Conservation (phyloP, 306 rosid species). For the Cucurbita maxima region DNA sequence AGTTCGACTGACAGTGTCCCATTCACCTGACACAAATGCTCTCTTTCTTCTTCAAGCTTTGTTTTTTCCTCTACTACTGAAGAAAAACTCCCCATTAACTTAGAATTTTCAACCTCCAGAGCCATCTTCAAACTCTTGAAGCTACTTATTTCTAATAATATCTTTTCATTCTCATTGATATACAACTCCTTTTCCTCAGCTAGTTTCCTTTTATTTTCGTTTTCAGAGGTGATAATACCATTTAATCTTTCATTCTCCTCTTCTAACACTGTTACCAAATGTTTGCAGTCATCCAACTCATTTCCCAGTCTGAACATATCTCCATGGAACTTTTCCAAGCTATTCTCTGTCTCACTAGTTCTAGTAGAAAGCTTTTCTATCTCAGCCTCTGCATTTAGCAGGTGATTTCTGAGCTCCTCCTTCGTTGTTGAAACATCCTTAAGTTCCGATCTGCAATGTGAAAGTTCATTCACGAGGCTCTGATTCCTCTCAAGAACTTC, state of each 20-base stretch:
- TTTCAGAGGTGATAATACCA: constrained; percentile 27
- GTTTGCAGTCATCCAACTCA: constrained; percentile 59
- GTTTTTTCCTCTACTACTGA: constrained; percentile 37
- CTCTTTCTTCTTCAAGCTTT: constrained; percentile 33
- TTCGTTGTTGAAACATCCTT: constrained; percentile 30
- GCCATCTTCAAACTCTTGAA: constrained; percentile 26
- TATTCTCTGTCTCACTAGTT: constrained; percentile 38
- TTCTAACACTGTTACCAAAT: constrained; percentile 40
- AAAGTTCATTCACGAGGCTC: constrained; percentile 49
- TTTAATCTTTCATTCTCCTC: constrained; percentile 42
- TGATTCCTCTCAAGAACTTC: constrained; percentile 46
- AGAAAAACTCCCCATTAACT: constrained; percentile 31
- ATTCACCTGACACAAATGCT: constrained; percentile 31
- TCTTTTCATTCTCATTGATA: constrained; percentile 38
- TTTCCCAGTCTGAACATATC: constrained; percentile 32
- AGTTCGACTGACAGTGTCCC: constrained; percentile 35
- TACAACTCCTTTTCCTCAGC: constrained; percentile 38
- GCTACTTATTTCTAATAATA: constrained; percentile 37
- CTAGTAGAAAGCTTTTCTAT: constrained; percentile 45
- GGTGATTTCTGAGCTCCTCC: constrained; percentile 43
- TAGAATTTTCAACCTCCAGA: constrained; percentile 43
- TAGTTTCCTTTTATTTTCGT: constrained; percentile 35
- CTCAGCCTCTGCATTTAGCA: constrained; percentile 29
- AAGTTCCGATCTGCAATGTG: constrained; percentile 39
- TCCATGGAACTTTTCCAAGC: constrained; percentile 38